Percentiles rank a stretch among this genome's conserved stretches.
Evolutionary conservation across 169 alveolate genomes (phyloP).

Genomic region (Plasmodium inui): DNA sequence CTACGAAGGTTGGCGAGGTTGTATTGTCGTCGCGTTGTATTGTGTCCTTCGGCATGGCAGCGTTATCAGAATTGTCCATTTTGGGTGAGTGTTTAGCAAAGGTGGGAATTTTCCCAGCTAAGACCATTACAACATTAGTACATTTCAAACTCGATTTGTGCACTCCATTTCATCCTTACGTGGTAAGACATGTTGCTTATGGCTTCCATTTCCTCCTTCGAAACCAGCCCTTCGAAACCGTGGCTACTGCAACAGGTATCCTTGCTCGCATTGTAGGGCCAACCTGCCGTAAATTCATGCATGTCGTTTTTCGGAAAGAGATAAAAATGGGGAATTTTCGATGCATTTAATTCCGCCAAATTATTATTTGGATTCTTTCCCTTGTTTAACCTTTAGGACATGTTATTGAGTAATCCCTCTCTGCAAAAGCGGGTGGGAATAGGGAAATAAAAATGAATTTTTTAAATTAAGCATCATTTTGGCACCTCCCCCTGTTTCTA

Average conservation of each 20-base stretch:
- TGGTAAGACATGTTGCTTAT: constrained; percentile 67
- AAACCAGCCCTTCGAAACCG: constrained; percentile 47
- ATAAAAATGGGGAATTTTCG: background rate
- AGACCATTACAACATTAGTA: background rate
- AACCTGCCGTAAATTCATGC: constrained; percentile 20
- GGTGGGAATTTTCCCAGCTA: background rate
- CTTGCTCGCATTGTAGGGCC: constrained; percentile 35
- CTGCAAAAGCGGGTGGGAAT: constrained; percentile 15
- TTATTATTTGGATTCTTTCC: background rate
- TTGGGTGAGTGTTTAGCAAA: background rate
- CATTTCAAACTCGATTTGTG: background rate
- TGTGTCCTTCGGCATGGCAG: background rate
- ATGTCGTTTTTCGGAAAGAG: background rate
- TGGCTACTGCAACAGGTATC: constrained; percentile 25
- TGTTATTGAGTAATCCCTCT: constrained; percentile 65
- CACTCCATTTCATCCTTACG: constrained; percentile 12
- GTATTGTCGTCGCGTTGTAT: background rate
- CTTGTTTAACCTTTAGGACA: constrained; percentile 66
- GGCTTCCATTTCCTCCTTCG: constrained; percentile 54
- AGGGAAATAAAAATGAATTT: background rate
- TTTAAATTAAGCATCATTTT: background rate
- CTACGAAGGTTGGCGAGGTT: background rate
- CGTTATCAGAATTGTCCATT: background rate
- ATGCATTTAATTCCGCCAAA: background rate
- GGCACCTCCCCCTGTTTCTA: background rate